These are phyloP conservation scores for Arthrobotrys musiformis DNA, from an alignment of 2,329 filamentous ascomycete genomes.

Conservation along the genomic window DNA sequence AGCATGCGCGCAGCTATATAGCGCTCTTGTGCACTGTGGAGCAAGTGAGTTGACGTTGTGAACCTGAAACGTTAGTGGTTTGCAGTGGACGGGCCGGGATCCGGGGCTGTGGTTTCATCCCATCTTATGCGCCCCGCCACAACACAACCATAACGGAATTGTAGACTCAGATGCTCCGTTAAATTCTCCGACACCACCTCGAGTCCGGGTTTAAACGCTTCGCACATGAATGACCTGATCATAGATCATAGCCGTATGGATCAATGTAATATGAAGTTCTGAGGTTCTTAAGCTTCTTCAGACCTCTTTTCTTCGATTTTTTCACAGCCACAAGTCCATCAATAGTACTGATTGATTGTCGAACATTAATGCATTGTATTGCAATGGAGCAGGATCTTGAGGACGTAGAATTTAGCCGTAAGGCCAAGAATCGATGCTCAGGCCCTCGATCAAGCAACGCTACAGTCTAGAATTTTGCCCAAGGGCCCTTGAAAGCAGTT, in stretches of 20 bases:
- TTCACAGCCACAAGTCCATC: too few relatives aligned
- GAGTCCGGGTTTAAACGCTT: background rate
- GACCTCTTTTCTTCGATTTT: too few relatives aligned
- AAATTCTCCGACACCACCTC: conserved; percentile 2
- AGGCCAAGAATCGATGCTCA: too few relatives aligned
- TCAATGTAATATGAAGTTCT: too few relatives aligned
- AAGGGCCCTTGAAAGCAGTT: background rate
- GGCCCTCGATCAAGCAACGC: too few relatives aligned
- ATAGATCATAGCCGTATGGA: too few relatives aligned
- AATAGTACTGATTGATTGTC: too few relatives aligned
- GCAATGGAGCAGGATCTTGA: too few relatives aligned
- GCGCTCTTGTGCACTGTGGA: conserved; percentile 19
- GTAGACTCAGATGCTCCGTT: background rate
- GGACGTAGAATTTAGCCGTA: too few relatives aligned
- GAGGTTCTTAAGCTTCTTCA: too few relatives aligned
- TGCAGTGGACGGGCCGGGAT: conserved; percentile 37
- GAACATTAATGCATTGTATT: too few relatives aligned
- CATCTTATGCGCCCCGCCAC: background rate
- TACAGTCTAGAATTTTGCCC: background rate
- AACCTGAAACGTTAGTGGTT: conserved; percentile 44
- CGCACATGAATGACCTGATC: background rate
- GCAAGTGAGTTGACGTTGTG: background rate
- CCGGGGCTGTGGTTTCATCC: conserved; percentile 44
- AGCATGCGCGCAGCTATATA: background rate
- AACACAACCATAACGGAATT: conserved; percentile 6